Conservation (phyloP, 192 early-diverging fungal genomes). For the Entomortierella beljakovae region DNA sequence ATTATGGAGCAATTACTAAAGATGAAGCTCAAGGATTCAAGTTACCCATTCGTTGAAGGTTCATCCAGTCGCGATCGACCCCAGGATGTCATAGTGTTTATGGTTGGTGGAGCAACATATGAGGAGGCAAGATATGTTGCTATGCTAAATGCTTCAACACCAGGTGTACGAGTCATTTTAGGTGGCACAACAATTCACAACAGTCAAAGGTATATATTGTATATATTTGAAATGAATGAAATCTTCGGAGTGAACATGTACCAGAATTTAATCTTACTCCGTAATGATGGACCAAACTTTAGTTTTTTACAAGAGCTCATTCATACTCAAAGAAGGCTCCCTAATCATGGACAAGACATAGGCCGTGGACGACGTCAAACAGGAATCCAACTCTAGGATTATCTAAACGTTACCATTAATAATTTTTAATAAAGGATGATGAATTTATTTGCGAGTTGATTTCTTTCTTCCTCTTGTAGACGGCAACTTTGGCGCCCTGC, state of each 20-base stretch:
- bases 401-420: neutral
- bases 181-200: constrained; percentile 96
- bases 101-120: constrained; percentile 95
- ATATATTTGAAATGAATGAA: too few species aligned
- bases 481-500: neutral
- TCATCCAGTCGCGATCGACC: constrained; percentile 67
- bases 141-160: constrained; percentile 82
- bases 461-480: neutral
- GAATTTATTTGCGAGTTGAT: neutral
- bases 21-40: constrained; percentile 79
- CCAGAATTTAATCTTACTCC: neutral
- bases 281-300: neutral
- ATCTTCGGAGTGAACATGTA: too few species aligned
- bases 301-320: constrained; percentile 32
- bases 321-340: constrained; percentile 18
- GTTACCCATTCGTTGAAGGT: constrained; percentile 84
- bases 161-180: constrained; percentile 85
- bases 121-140: constrained; percentile 91
- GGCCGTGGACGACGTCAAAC: constrained; percentile 14
- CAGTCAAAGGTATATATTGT: constrained; percentile 77
- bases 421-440: neutral
- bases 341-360: constrained; percentile 10
- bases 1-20: constrained; percentile 85
- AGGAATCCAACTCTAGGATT: neutral
- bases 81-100: constrained; percentile 96